These are phyloP conservation scores for Tricladium varicosporioides DNA, from an alignment of 2,329 filamentous ascomycete species.

Conservation along the genomic window DNA sequence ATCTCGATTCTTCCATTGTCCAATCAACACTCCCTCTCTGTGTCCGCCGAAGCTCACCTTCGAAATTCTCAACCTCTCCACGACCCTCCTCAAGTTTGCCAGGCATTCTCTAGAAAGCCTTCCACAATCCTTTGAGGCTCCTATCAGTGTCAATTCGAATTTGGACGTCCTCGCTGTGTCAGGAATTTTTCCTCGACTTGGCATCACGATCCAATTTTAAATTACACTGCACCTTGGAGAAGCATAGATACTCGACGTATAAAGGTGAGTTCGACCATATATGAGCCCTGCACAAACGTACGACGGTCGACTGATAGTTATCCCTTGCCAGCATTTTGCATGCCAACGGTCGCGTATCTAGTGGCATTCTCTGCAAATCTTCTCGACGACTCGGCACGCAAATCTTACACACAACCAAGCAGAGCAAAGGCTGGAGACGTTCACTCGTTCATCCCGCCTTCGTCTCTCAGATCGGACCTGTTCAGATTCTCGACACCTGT, in stretches of 20 bases:
- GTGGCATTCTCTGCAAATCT: conserved; percentile 28
- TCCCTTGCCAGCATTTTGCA: conserved; percentile 33
- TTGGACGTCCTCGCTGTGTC: background rate
- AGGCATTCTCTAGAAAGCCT: background rate
- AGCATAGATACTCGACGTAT: conserved; percentile 14
- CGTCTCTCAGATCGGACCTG: conserved; percentile 19
- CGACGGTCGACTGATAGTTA: conserved; percentile 27
- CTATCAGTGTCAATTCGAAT: background rate
- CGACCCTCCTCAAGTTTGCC: background rate
- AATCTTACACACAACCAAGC: conserved; percentile 17
- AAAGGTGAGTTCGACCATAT: conserved; percentile 18
- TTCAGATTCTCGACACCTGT: conserved; percentile 15
- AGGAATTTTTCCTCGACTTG: background rate
- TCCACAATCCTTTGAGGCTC: background rate
- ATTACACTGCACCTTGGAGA: conserved; percentile 23
- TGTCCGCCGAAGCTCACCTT: background rate
- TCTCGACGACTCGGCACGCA: conserved; percentile 24
- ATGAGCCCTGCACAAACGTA: background rate
- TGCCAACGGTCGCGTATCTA: conserved; percentile 34
- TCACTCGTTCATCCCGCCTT: conserved; percentile 37
- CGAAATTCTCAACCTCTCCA: conserved; percentile 1
- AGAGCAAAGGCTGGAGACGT: conserved; percentile 35
- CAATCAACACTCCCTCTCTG: conserved; percentile 3
- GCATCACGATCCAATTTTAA: conserved; percentile 20
- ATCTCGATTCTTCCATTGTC: background rate